phyloP scores from a whole-genome alignment of 2,329 filamentous ascomycete genomes.

The Fusarium sp. region DNA sequence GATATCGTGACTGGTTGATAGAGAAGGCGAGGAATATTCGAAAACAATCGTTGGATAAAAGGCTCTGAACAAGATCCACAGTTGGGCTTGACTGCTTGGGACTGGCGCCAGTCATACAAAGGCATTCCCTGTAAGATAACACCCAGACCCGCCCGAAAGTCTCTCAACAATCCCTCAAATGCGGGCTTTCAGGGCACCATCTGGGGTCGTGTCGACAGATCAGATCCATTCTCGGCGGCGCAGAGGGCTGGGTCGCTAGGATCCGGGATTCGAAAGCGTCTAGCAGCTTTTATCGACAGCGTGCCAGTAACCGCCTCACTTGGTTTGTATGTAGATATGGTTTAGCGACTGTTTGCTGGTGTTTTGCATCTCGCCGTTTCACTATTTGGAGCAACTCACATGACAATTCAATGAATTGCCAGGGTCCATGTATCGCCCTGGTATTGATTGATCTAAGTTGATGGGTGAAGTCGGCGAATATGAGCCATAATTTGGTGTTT shows the following conservation, averaged over 20 bases:
- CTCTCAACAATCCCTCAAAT: slow-evolving; percentile 37
- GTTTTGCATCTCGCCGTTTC: slow-evolving; percentile 25
- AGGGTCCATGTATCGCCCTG: not conserved
- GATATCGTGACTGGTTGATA: slow-evolving; percentile 37
- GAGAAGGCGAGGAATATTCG: slow-evolving; percentile 32
- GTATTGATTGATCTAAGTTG: not conserved
- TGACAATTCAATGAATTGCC: slow-evolving; percentile 10
- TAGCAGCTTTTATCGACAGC: slow-evolving; percentile 31
- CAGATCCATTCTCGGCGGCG: slow-evolving; percentile 49
- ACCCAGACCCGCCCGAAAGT: slow-evolving; percentile 30
- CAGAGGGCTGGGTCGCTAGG: slow-evolving; percentile 34
- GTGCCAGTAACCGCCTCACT: slow-evolving; percentile 44
- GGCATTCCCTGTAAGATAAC: slow-evolving; percentile 43
- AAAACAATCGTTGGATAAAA: slow-evolving; percentile 44
- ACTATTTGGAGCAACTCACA: slow-evolving; percentile 25
- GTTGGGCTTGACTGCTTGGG: slow-evolving; percentile 54
- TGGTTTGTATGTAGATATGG: slow-evolving; percentile 13
- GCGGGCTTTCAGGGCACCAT: slow-evolving; percentile 43
- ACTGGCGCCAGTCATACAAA: slow-evolving; percentile 40
- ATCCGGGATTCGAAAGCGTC: slow-evolving; percentile 34
- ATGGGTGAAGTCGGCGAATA: not conserved
- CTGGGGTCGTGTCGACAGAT: slow-evolving; percentile 48
- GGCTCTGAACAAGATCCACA: slow-evolving; percentile 48
- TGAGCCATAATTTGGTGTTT: not conserved
- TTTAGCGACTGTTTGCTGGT: slow-evolving; percentile 18